Conservation (phyloP, 1,284 basidiomycete species). For the Apiotrichum gamsii region DNA sequence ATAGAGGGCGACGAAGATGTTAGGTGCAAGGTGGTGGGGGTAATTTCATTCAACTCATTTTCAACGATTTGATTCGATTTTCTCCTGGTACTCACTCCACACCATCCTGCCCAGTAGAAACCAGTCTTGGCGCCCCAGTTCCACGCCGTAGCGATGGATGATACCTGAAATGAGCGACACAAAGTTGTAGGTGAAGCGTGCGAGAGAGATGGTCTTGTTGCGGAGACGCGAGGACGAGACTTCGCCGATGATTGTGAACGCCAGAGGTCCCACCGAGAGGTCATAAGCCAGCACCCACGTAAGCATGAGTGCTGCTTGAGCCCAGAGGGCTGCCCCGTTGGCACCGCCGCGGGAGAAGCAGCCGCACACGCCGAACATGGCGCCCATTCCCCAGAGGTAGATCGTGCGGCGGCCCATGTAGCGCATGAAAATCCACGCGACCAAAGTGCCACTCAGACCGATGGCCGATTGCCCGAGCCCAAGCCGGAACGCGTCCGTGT, state of each 20-base stretch:
- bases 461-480: conserved; percentile 36
- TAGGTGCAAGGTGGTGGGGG: too few relatives aligned
- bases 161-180: conserved; percentile 2
- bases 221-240: conserved; percentile 42
- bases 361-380: conserved; percentile 36
- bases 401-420: conserved; percentile 45
- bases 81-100: neutral
- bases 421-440: conserved; percentile 22
- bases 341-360: conserved; percentile 31
- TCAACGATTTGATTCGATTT: too few relatives aligned
- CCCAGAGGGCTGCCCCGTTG: neutral
- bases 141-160: conserved; percentile 35
- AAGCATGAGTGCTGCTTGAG: conserved; percentile 8
- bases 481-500: conserved; percentile 38
- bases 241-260: conserved; percentile 41
- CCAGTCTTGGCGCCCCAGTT: conserved; percentile 25
- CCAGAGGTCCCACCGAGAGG: conserved; percentile 16
- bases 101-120: conserved; percentile 22
- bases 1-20: too few relatives aligned
- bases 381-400: conserved; percentile 47
- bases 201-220: conserved; percentile 49
- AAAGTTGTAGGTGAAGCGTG: conserved; percentile 48
- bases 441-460: conserved; percentile 22
- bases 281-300: conserved; percentile 22
- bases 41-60: too few relatives aligned